Evolutionary conservation across 352 stramenopile species (phyloP), one percentile per base, ranked within the genome.

Genomic region (Phytophthora aleatoria): DNA sequence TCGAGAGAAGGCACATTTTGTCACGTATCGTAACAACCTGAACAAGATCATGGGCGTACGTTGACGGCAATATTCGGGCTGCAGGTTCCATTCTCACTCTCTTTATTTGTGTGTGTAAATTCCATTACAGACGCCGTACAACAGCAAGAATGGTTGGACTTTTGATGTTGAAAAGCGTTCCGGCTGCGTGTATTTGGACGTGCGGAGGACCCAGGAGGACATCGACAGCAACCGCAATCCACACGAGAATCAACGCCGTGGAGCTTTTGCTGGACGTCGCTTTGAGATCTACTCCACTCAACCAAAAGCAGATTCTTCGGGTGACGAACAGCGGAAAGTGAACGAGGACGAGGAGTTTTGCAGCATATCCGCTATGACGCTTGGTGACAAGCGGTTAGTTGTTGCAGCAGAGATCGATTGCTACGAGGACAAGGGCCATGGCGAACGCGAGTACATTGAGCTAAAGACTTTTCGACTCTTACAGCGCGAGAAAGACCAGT

Each of bases 11-110:
- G 74, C 74, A 16, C 75, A 91, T 36, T 81, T 94, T 48, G 68
- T 92, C 51, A 94, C 79, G 33, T 94, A 72, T 48, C 70, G 85
- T 35, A 94, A 94, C 71, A 92, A 94, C 55, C 57, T 94, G 41
- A 94, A 94, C 77, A 94, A 92, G 47, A 90, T 94, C 56, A 80
- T 94, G 52, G 80, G 79, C 3, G 85, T 94, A 57, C 35, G 66
- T 76, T 28, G 3, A 3, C 3, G 39, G 11, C 39, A 24, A 10
- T 26, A 10, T 27, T 45, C 2, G 2, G 5, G n/a, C 8, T 45
- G 26, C n/a, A 20, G 36, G 15, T 26, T 45, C 8, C 11, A 4
- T 15, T 45, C 39, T 27, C 35, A 45, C 1, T 20, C 5, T 45
- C n/a, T 45, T 10, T 45, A 13, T 27, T 20, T 20, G 20, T 20